Percentiles rank a stretch among this genome's conserved stretches.
These are phyloP conservation scores for Pichia ethanolica DNA, from an alignment of 805 yeast species.

Conservation along the genomic window DNA sequence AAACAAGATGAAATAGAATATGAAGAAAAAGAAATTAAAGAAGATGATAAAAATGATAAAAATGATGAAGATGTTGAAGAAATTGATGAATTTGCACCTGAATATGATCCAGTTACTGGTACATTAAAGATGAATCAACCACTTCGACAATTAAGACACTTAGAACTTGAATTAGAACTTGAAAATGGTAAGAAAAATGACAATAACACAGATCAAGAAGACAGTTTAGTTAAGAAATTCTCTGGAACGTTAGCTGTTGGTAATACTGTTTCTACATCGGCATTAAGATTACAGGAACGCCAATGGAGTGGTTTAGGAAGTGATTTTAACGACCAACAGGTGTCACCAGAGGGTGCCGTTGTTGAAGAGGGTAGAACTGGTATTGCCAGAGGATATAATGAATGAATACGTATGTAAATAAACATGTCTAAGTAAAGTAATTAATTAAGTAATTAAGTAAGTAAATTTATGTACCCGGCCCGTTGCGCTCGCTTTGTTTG, in stretches of 20 bases:
- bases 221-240: slow-evolving; percentile 46
- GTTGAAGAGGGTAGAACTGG: slow-evolving; percentile 83
- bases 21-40: slow-evolving; percentile 20
- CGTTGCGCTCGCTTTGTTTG: too few relatives aligned
- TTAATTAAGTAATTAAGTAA: too few relatives aligned
- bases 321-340: slow-evolving; percentile 43
- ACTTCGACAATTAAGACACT: slow-evolving; percentile 54
- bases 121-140: slow-evolving; percentile 67
- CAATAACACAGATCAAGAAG: slow-evolving; percentile 18
- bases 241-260: slow-evolving; percentile 57
- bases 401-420: background rate
- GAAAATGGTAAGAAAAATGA: slow-evolving; percentile 20
- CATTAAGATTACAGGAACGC: slow-evolving; percentile 61
- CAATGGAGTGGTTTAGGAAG: slow-evolving; percentile 89
- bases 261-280: slow-evolving; percentile 85
- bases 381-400: slow-evolving; percentile 78
- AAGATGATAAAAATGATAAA: slow-evolving; percentile 7
- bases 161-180: slow-evolving; percentile 46
- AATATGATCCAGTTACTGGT: slow-evolving; percentile 86
- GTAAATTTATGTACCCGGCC: too few relatives aligned
- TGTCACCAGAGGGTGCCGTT: slow-evolving; percentile 56
- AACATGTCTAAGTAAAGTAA: background rate
- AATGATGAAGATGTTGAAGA: slow-evolving; percentile 14
- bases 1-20: slow-evolving; percentile 31
- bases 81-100: slow-evolving; percentile 60